Base-by-base conservation (phyloP, 768 basidiomycete species). In the Rhodotorula paludigena region DNA sequence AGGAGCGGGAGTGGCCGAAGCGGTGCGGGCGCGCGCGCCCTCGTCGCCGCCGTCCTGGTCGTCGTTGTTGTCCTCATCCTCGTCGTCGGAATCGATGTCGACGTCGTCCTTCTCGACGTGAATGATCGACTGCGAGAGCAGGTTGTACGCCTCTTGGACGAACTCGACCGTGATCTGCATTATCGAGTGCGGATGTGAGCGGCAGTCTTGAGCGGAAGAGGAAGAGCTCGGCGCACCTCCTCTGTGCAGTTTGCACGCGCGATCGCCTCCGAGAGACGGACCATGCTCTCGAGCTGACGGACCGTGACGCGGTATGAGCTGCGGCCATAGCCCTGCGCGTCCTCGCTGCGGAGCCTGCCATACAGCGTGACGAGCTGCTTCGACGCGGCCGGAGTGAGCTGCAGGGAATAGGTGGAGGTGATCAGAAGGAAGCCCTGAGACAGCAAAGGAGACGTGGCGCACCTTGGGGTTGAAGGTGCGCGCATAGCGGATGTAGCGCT, bases 91-190 rank as follows among this genome's bases (percentile, higher is more conserved):
- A 76, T 98, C 96, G 78, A 98, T 89, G 77, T 96, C 92, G 75
- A 99, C 87, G 74, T 98, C 94, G 76, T 99, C 96, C 78, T 98
- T 92, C 77, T 99, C 96, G 67, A 99, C 93, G 76, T 98, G 96
- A 74, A 99, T 97, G 79, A 99, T 99, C 4, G 96, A 98, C 77
- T 76, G 93, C 33, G 90, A 86, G 20, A 99, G 82, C 28, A 99
- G 86, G 49, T 86, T 87, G 80, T 89, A 98, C 4, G 96, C 96
- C 79, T 99, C 96, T 47, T 92, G 86, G 30, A 99, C 94, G 77
- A 94, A 93, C 5, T 85, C 87, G 12, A 94, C 92, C 0, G 85
- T 89, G 74, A 99, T 98, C 90, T 94, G 60, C 12, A 14, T n/a
- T n/a, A n/a, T 23, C 7, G 15, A 25, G 38, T 11, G 0, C 23